Percentiles rank a stretch among this genome's conserved stretches.
Evolutionary conservation across 805 yeast genomes (phyloP).

Genomic region (Saccharomycopsis amapae): DNA sequence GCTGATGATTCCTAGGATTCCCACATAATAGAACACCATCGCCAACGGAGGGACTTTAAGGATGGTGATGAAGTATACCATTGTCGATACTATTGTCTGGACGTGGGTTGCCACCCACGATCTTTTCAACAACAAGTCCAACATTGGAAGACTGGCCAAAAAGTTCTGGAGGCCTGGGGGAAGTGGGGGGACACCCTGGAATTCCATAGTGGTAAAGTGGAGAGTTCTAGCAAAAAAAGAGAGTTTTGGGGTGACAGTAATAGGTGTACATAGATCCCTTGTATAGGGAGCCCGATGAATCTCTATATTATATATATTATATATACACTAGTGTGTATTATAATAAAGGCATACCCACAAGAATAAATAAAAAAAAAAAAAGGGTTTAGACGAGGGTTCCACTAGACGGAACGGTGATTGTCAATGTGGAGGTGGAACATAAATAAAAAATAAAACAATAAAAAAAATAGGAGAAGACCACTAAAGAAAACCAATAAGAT

Average conservation of each 20-base stretch:
- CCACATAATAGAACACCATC: slow-evolving; percentile 10
- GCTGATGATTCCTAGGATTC: slow-evolving; percentile 13
- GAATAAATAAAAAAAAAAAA: no score
- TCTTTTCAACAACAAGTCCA: background rate
- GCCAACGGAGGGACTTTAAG: slow-evolving; percentile 10
- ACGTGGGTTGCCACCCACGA: slow-evolving; percentile 9
- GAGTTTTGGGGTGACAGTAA: background rate
- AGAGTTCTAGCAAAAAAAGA: background rate
- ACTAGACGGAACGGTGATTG: no score
- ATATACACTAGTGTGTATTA: no score
- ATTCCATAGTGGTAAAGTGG: background rate
- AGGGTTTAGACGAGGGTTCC: no score
- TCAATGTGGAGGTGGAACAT: no score
- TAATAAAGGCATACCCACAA: no score
- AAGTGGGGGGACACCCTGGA: background rate
- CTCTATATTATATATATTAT: no score
- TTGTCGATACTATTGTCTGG: background rate
- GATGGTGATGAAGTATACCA: slow-evolving; percentile 11
- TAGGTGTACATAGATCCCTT: no score
- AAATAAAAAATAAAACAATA: no score
- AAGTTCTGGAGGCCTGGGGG: slow-evolving; percentile 4
- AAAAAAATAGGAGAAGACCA: no score
- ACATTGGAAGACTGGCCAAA: slow-evolving; percentile 1
- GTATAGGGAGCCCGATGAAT: no score
- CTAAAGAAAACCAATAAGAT: no score